Conservation (phyloP, 352 stramenopile species). For the Pythium folliculosum region DNA sequence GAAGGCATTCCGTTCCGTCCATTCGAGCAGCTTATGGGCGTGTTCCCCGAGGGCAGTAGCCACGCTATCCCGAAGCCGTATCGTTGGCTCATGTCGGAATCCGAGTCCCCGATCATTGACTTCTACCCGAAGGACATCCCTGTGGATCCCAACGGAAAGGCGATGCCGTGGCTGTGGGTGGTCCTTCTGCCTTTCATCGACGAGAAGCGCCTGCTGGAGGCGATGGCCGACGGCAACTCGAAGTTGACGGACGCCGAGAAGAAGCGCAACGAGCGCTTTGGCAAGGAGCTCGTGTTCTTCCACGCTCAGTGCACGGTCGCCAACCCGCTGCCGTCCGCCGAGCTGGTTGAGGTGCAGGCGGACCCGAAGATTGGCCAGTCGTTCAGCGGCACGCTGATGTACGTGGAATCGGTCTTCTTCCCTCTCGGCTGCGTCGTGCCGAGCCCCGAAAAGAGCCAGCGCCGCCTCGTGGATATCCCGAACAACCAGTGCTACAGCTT, state of each 20-base stretch:
- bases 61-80: conserved; percentile 95
- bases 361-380: conserved; percentile 60
- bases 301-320: conserved; percentile 65
- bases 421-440: conserved; percentile 73
- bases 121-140: conserved; percentile 96
- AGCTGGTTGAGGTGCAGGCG: conserved; percentile 43
- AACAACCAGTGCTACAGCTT: conserved; percentile 90
- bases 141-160: conserved; percentile 98
- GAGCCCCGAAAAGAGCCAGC: conserved; percentile 75
- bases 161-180: conserved; percentile 99
- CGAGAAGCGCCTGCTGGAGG: conserved; percentile 91
- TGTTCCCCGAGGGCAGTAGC: conserved; percentile 93
- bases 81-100: conserved; percentile 94
- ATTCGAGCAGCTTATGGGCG: conserved; percentile 98
- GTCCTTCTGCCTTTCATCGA: conserved; percentile 99
- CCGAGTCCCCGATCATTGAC: conserved; percentile 96
- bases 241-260: conserved; percentile 74
- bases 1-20: conserved; percentile 95
- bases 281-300: conserved; percentile 86
- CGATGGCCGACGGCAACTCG: conserved; percentile 76
- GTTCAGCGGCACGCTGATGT: conserved; percentile 73
- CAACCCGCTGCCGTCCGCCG: conserved; percentile 38
- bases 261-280: conserved; percentile 83
- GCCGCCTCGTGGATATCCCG: conserved; percentile 68
- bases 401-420: conserved; percentile 74